A percentile compares a stretch with the other conserved stretches of the same genome.
phyloP scores from a whole-genome alignment of 306 rosid genomes.

The Rosa rugosa region DNA sequence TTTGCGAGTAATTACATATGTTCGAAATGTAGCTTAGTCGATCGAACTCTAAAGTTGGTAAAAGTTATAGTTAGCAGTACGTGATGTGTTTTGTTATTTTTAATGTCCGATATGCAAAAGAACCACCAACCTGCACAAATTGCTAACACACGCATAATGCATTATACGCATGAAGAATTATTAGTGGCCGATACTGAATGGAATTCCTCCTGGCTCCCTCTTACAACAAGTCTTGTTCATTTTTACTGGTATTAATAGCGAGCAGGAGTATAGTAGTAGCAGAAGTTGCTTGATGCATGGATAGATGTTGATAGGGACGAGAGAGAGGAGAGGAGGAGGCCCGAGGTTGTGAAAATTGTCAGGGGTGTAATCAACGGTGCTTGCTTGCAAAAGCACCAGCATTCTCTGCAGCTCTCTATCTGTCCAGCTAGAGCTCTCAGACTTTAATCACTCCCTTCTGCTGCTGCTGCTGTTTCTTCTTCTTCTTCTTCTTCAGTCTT shows the following conservation, averaged over 20 bases:
- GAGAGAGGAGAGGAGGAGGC: background rate
- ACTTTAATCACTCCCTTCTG: background rate
- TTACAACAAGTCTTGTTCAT: background rate
- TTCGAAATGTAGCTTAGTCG: no score
- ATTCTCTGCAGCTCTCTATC: background rate
- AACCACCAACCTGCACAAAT: background rate
- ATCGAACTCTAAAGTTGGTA: no score
- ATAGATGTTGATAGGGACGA: conserved; percentile 9
- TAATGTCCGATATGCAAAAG: background rate
- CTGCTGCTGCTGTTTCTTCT: background rate
- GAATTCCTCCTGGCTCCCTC: background rate
- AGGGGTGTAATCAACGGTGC: background rate
- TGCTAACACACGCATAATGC: background rate
- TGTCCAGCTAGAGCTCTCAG: background rate
- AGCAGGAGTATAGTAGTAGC: background rate
- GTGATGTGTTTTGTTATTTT: no score
- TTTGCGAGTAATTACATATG: no score
- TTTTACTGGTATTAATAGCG: background rate
- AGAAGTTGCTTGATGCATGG: background rate
- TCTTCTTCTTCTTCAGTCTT: background rate
- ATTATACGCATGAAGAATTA: background rate
- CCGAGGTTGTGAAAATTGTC: background rate
- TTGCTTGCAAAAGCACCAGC: background rate
- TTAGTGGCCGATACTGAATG: background rate
- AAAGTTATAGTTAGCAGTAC: no score